phyloP scores from a whole-genome alignment of 1,139 yeast genomes.

The Kurtzmaniella natalensis region DNA sequence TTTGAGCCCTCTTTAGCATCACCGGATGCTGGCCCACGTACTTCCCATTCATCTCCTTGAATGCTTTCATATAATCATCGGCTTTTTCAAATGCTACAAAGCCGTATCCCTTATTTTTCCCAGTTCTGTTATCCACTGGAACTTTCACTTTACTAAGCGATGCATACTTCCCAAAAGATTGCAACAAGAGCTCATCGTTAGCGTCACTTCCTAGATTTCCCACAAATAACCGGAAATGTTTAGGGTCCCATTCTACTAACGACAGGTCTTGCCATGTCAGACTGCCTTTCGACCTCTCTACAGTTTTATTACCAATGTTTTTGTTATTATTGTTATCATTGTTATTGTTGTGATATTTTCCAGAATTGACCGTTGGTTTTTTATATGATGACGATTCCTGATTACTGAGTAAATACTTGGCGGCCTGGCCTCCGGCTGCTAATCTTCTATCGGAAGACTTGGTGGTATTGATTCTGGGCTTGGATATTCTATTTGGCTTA shows the following conservation, averaged over 20 bases:
- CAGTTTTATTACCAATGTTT: slow-evolving; percentile 21
- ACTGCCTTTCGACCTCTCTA: slow-evolving; percentile 41
- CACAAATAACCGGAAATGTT: slow-evolving; percentile 68
- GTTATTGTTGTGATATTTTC: slow-evolving; percentile 2
- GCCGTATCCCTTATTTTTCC: slow-evolving; percentile 60
- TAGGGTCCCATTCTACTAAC: slow-evolving; percentile 56
- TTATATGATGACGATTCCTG: slow-evolving; percentile 3
- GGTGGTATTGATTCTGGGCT: slow-evolving; percentile 21
- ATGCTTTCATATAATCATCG: slow-evolving; percentile 64
- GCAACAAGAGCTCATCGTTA: slow-evolving; percentile 46
- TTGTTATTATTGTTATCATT: slow-evolving; percentile 2
- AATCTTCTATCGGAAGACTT: slow-evolving; percentile 50
- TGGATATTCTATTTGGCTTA: slow-evolving; percentile 8
- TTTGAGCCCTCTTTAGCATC: slow-evolving; percentile 62
- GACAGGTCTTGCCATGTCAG: slow-evolving; percentile 46
- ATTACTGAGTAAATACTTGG: slow-evolving; percentile 26
- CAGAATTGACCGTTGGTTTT: slow-evolving; percentile 5
- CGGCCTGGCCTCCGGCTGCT: slow-evolving; percentile 46
- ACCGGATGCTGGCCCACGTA: slow-evolving; percentile 75
- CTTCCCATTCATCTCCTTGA: slow-evolving; percentile 72
- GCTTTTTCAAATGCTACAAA: slow-evolving; percentile 62
- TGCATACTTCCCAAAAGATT: slow-evolving; percentile 48
- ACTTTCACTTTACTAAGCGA: slow-evolving; percentile 54
- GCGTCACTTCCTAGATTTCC: slow-evolving; percentile 74
- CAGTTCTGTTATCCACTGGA: slow-evolving; percentile 42